These are phyloP conservation scores for Alternaria gaisen DNA, from an alignment of 2,329 filamentous ascomycete genomes.

Conservation along the genomic window DNA sequence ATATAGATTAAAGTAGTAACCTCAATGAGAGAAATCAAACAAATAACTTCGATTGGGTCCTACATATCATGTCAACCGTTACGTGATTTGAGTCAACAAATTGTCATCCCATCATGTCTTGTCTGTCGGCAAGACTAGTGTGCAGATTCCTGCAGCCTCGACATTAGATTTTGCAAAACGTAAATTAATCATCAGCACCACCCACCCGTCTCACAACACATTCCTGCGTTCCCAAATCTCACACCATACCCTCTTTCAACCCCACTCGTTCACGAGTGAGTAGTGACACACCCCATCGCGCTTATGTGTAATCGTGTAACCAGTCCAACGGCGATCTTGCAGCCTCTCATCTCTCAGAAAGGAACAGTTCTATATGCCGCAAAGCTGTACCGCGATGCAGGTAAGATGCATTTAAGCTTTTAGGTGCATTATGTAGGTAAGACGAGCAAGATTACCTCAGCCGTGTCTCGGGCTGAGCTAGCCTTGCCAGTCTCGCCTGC, in stretches of 20 bases:
- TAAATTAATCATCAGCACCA: too few relatives aligned
- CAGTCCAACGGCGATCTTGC: not conserved
- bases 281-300: not conserved
- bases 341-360: not conserved
- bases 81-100: too few relatives aligned
- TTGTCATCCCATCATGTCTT: not conserved
- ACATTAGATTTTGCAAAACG: too few relatives aligned
- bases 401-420: not conserved
- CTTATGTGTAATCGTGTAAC: not conserved
- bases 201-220: too few relatives aligned
- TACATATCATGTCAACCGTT: not conserved
- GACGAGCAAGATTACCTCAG: not conserved
- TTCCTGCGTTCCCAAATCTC: not conserved
- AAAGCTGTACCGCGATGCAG: not conserved
- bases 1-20: conserved; percentile 4
- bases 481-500: not conserved
- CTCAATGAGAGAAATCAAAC: not conserved
- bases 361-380: not conserved
- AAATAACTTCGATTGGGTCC: not conserved
- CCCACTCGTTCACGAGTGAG: not conserved
- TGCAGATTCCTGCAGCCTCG: not conserved
- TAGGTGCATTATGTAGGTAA: not conserved
- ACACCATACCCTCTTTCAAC: not conserved
- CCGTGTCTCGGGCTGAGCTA: not conserved
- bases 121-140: not conserved